A percentile compares a stretch with the other conserved stretches of the same genome.
phyloP scores from a whole-genome alignment of 176 grass and related monocot species.

The Musa acuminata region DNA sequence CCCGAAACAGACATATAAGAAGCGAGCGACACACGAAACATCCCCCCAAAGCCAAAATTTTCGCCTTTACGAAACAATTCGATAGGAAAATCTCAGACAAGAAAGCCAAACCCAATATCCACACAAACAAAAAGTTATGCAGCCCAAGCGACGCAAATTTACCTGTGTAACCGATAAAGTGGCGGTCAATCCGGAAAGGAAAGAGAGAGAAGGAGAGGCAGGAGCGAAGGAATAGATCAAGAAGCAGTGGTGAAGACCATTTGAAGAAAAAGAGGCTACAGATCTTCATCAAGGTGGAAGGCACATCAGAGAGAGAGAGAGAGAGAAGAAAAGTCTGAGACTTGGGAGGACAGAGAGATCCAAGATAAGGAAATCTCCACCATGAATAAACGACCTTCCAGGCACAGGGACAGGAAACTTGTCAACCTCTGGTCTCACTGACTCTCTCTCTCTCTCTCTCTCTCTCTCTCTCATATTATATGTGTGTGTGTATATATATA shows the following conservation, averaged over 20 bases:
- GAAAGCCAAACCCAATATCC: background rate
- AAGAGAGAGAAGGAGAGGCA: background rate
- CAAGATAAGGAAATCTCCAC: constrained; percentile 25
- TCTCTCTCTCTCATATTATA: no score
- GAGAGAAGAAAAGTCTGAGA: background rate
- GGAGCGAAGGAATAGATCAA: background rate
- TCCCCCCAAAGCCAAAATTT: background rate
- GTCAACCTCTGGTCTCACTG: constrained; percentile 16
- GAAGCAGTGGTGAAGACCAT: constrained; percentile 9
- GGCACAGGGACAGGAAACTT: constrained; percentile 24
- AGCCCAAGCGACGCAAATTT: background rate
- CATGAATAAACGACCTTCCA: constrained; percentile 29
- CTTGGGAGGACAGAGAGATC: constrained; percentile 5
- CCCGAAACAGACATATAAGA: background rate
- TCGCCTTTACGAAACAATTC: background rate
- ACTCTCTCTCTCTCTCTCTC: constrained; percentile 17
- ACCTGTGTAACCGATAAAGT: background rate
- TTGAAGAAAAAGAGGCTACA: constrained; percentile 1
- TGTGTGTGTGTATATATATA: background rate
- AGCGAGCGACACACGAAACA: background rate
- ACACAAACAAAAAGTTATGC: background rate
- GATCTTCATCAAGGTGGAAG: constrained; percentile 1
- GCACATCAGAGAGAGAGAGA: background rate
- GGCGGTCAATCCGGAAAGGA: background rate
- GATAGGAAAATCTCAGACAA: background rate